Evolutionary conservation across 2,329 filamentous ascomycete genomes (phyloP), one percentile per base, ranked within the genome.

Genomic region (Aureobasidium sp.): DNA sequence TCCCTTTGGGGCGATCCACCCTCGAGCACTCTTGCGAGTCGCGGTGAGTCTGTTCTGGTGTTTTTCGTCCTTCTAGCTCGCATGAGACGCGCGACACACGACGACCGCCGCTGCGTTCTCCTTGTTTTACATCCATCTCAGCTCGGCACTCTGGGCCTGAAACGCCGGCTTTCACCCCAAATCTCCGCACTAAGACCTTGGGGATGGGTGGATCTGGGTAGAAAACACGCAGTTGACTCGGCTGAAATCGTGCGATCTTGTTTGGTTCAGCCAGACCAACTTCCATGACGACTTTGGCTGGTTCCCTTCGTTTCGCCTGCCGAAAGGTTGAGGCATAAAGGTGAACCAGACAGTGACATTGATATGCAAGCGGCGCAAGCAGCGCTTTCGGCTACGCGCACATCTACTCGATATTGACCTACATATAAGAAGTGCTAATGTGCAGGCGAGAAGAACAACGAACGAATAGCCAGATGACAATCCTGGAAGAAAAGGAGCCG

Each of bases 111-210:
- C 42, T 19, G 29, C 31, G 31, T 29, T 33, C 27, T 39, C 44
- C 19, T 37, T 58, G 42, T 58, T 58, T 58, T 58, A 58, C 54
- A 48, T 57, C 29, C 54, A 48, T 57, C 29, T 44, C 54, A 48
- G 42, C 42, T 58, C 42, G 42, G 54, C 54, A 58, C 39, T 48
- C 42, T 31, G 31, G 44, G 31, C 31, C 35, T 60, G 57, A 60
- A 60, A 50, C 57, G 57, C 57, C 57, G 57, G 45, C 33, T 40
- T 15, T 42, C 1, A 8, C 22, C 50, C 12, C 57, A 50, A 60
- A 60, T 60, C 57, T 60, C 57, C 57, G 57, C 57, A 48, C 40
- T 58, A 42, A 58, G 54, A 48, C 54, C 42, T 58, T 33, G 44
- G 44, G 45, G 22, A 49, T 33, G 57, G n/a, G 39, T 40, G 52